Evolutionary conservation across 78 protist genomes (phyloP).

Genomic region (Corallochytrium limacisporum): DNA sequence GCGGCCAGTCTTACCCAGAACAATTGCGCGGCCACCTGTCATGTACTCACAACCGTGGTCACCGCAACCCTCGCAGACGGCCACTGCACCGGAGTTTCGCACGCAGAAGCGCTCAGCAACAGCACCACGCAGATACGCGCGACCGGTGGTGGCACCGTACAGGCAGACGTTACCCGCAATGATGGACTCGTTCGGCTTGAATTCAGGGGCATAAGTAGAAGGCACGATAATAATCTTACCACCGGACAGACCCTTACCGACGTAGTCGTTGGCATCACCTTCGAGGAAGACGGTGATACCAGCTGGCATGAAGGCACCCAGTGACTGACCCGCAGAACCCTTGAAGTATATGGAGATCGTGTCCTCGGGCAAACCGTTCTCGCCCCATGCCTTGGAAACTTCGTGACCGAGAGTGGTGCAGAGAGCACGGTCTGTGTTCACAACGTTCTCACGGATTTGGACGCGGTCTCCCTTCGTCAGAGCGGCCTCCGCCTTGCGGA

Average conservation of each 20-base stretch:
- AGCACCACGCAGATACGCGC: conserved; percentile 42
- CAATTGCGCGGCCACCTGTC: conserved; percentile 70
- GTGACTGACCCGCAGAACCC: conserved; percentile 72
- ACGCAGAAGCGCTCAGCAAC: conserved; percentile 79
- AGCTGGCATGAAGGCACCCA: conserved; percentile 48
- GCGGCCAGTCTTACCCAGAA: conserved; percentile 54
- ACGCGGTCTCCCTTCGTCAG: not conserved
- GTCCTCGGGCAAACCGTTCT: conserved; percentile 40
- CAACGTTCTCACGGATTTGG: not conserved
- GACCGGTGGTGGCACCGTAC: conserved; percentile 75
- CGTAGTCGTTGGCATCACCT: conserved; percentile 78
- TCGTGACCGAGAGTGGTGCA: conserved; percentile 46
- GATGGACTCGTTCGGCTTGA: conserved; percentile 34
- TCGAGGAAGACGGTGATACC: conserved; percentile 35
- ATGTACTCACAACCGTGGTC: conserved; percentile 84
- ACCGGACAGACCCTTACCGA: conserved; percentile 65
- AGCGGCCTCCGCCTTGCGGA: not conserved
- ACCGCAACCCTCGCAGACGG: conserved; percentile 76
- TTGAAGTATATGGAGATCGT: conserved; percentile 21
- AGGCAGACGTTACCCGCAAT: conserved; percentile 68
- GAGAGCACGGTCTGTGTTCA: conserved; percentile 57
- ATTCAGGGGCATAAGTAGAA: not conserved
- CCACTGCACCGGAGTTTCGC: conserved; percentile 69
- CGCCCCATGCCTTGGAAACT: conserved; percentile 24
- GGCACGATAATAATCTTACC: conserved; percentile 50